Evolutionary conservation across 164 flowering plant species (phyloP).

Genomic region (Paratinospora sagittata): DNA sequence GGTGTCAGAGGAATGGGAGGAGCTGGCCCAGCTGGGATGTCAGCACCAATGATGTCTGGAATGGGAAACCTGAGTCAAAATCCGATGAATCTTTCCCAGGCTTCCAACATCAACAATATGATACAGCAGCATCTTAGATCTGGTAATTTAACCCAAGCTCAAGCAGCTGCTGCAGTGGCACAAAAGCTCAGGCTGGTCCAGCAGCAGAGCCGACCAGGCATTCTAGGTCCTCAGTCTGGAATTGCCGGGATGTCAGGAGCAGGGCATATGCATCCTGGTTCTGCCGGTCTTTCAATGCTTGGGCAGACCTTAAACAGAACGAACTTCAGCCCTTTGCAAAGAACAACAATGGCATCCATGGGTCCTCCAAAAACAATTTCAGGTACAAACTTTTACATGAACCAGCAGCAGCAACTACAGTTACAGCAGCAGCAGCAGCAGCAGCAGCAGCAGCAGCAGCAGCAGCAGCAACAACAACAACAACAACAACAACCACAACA

Average conservation of each 20-base stretch:
- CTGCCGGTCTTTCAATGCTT: conserved; percentile 63
- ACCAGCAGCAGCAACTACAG: conserved; percentile 49
- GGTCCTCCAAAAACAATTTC: conserved; percentile 74
- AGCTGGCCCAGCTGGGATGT: conserved; percentile 34
- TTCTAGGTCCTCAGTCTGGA: conserved; percentile 48
- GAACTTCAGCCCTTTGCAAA: conserved; percentile 51
- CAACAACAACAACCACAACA: conserved; percentile 16
- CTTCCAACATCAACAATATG: conserved; percentile 35
- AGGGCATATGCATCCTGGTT: conserved; percentile 57
- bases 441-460: too few relatives aligned
- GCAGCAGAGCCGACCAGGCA: conserved; percentile 34
- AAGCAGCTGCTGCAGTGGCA: conserved; percentile 36
- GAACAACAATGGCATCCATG: conserved; percentile 58
- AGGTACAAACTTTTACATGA: conserved; percentile 56
- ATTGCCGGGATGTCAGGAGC: conserved; percentile 54
- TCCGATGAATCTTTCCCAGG: conserved; percentile 45
- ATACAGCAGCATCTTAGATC: conserved; percentile 53
- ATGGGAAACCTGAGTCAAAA: conserved; percentile 58
- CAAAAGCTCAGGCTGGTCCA: conserved; percentile 41
- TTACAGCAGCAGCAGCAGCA: conserved; percentile 17
- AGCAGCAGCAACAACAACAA: too few relatives aligned
- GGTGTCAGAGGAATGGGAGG: conserved; percentile 61
- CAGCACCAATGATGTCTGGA: conserved; percentile 56
- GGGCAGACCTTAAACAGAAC: conserved; percentile 57
- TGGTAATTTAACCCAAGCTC: conserved; percentile 32